Evolutionary conservation across 2,329 filamentous ascomycete species (phyloP), one percentile per base, ranked within the genome.

Genomic region (Colletotrichum musae): DNA sequence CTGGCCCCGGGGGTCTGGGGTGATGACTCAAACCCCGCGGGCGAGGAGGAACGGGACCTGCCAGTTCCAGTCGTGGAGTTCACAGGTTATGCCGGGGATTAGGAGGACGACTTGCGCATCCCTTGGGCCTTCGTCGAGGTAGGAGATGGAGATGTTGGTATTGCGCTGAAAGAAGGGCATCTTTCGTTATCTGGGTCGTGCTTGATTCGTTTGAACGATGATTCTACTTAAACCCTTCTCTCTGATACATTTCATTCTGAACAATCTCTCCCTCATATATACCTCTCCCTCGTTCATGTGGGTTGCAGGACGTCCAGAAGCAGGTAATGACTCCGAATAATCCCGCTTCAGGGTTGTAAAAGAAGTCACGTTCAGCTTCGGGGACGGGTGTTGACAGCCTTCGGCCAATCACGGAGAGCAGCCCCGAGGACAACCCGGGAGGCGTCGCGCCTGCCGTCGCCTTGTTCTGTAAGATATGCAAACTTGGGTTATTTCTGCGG

Each of bases 51-150:
- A 61, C 5, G 45, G 63, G 9, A 70, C 36, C 28, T 70, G 63
- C 63, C 57, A 70, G 16, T 66, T 60, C 57, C 57, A 70, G 6
- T 58, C 56, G 52, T 61, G 67, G 2, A 58, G 41, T 43, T 67
- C 51, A 7, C 51, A 70, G 10, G 45, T 54, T 5, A 67, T 59
- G 0, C 51, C 51, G 32, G 62, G 67, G 12, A 67, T 56, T 3
- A 70, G 45, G 6, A 67, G 16, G 0, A 61, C 47, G 1, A 18
- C 21, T 13, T 47, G 43, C 9, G 51, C 45, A 5, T 65, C 63
- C 28, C 58, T 51, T 5, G 52, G 52, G 2, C 67, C 58, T 21
- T 67, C 67, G 15, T 70, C 51, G 3, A 70, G 18, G 12, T 54
- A 67, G n/a, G 60, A 67, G 10, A 70, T 67, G 43, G 16, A 48